Percentiles rank a stretch among this genome's conserved stretches.
These are phyloP conservation scores for Phytophthora fragariae DNA, from an alignment of 352 stramenopile species.

Conservation along the genomic window DNA sequence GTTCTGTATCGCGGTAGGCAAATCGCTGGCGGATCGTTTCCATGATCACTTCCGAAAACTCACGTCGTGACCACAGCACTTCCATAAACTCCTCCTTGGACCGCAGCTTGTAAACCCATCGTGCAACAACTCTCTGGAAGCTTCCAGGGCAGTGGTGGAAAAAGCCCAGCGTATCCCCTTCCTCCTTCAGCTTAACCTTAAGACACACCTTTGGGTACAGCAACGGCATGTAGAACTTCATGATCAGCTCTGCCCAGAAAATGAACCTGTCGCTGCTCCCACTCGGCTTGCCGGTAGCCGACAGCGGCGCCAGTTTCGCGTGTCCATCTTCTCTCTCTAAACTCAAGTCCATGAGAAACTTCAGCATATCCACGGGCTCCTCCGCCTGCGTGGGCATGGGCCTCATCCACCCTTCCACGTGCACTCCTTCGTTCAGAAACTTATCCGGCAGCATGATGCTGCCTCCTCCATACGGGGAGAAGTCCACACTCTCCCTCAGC, in stretches of 20 bases:
- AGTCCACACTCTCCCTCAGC: slow-evolving; percentile 84
- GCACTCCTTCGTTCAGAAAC: slow-evolving; percentile 85
- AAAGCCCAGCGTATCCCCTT: slow-evolving; percentile 80
- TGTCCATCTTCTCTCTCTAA: slow-evolving; percentile 71
- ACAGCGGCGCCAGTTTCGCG: slow-evolving; percentile 43
- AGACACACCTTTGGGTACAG: slow-evolving; percentile 89
- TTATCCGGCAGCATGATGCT: slow-evolving; percentile 83
- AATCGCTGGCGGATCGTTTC: slow-evolving; percentile 89
- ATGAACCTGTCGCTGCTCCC: slow-evolving; percentile 75
- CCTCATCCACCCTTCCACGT: slow-evolving; percentile 89
- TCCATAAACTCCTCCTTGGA: slow-evolving; percentile 88
- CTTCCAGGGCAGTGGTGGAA: slow-evolving; percentile 90
- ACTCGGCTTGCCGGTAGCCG: slow-evolving; percentile 19
- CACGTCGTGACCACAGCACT: slow-evolving; percentile 75
- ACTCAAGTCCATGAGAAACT: slow-evolving; percentile 91
- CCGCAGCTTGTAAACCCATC: slow-evolving; percentile 89
- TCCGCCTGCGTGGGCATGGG: slow-evolving; percentile 81
- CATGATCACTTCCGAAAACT: slow-evolving; percentile 89
- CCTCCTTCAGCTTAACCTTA: slow-evolving; percentile 88
- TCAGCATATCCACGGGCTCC: slow-evolving; percentile 90
- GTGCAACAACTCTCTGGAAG: slow-evolving; percentile 86
- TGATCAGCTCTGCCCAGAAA: slow-evolving; percentile 89
- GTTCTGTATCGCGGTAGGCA: slow-evolving; percentile 83
- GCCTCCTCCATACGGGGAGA: slow-evolving; percentile 84
- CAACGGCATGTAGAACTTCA: slow-evolving; percentile 91